phyloP scores from a whole-genome alignment of 768 basidiomycete genomes.

The Pulveroboletus sp. region DNA sequence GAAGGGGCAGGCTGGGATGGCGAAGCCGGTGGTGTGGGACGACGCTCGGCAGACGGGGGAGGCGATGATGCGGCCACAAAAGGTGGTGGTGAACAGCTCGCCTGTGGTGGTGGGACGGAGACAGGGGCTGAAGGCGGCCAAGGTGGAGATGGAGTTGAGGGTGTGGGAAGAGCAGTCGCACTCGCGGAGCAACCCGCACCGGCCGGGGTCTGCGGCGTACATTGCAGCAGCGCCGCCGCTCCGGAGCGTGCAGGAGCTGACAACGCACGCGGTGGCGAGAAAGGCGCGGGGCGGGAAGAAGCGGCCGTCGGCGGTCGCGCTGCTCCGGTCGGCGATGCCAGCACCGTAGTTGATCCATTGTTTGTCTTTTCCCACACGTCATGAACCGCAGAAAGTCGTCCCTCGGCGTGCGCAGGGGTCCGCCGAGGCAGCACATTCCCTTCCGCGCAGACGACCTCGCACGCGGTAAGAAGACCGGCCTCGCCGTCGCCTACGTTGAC shows the following conservation, averaged over 20 bases:
- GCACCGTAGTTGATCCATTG: background rate
- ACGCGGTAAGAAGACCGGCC: slow-evolving; percentile 78
- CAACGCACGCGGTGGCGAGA: slow-evolving; percentile 6
- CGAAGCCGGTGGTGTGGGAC: slow-evolving; percentile 26
- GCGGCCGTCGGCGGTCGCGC: too few species aligned
- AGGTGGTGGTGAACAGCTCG: slow-evolving; percentile 29
- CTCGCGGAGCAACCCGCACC: slow-evolving; percentile 40
- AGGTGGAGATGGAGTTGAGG: slow-evolving; percentile 31
- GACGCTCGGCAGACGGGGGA: slow-evolving; percentile 27
- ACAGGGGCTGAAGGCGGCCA: slow-evolving; percentile 37
- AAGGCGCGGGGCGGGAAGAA: background rate
- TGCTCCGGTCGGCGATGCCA: slow-evolving; percentile 22
- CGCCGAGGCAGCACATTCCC: slow-evolving; percentile 66
- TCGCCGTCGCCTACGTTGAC: slow-evolving; percentile 62
- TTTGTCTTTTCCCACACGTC: background rate
- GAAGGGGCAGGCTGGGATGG: slow-evolving; percentile 15
- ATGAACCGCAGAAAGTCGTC: slow-evolving; percentile 35
- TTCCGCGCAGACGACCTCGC: slow-evolving; percentile 74
- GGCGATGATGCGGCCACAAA: slow-evolving; percentile 28
- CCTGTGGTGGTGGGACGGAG: slow-evolving; percentile 47
- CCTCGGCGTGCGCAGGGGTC: slow-evolving; percentile 49
- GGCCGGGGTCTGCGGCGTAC: slow-evolving; percentile 50
- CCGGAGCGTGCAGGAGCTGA: slow-evolving; percentile 20
- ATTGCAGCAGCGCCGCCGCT: slow-evolving; percentile 31
- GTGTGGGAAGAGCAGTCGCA: slow-evolving; percentile 31